These are phyloP conservation scores for Tricladium varicosporioides DNA, from an alignment of 2,329 filamentous ascomycete genomes.

Conservation along the genomic window DNA sequence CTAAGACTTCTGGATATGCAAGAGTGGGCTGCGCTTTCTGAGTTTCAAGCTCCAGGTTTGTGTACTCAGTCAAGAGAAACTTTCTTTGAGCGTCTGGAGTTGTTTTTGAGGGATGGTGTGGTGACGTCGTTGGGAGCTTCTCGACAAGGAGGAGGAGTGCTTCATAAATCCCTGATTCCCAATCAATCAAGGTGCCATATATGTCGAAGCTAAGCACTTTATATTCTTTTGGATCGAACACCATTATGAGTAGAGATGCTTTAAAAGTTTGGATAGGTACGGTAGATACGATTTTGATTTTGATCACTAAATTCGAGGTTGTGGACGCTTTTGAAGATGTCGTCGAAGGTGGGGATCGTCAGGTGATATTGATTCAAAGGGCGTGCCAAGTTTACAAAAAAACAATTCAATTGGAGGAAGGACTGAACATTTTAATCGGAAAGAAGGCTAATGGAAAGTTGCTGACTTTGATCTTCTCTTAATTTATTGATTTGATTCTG, in stretches of 20 bases:
- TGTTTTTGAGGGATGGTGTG: slow-evolving; percentile 18
- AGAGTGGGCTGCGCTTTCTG: slow-evolving; percentile 50
- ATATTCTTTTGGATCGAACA: slow-evolving; percentile 18
- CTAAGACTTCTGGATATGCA: slow-evolving; percentile 51
- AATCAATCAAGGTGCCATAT: slow-evolving; percentile 78
- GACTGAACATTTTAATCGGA: too few relatives aligned
- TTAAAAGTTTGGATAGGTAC: not conserved
- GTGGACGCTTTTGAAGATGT: not conserved
- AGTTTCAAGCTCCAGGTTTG: slow-evolving; percentile 17
- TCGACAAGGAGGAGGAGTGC: slow-evolving; percentile 45
- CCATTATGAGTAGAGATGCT: slow-evolving; percentile 10
- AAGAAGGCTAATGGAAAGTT: too few relatives aligned
- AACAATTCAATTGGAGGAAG: too few relatives aligned
- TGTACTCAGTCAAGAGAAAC: slow-evolving; percentile 19
- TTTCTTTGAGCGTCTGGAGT: not conserved
- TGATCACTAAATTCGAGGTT: not conserved
- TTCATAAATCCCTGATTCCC: slow-evolving; percentile 63
- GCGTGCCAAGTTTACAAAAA: not conserved
- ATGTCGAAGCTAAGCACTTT: slow-evolving; percentile 55
- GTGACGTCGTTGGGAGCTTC: slow-evolving; percentile 14
- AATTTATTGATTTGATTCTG: too few relatives aligned
- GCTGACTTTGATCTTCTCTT: too few relatives aligned
- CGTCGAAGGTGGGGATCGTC: not conserved
- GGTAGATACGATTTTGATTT: not conserved
- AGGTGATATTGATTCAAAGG: not conserved